Percentiles rank a stretch among this genome's conserved stretches.
Evolutionary conservation across 1,139 yeast genomes (phyloP).

Genomic region (Taphrina pruni): DNA sequence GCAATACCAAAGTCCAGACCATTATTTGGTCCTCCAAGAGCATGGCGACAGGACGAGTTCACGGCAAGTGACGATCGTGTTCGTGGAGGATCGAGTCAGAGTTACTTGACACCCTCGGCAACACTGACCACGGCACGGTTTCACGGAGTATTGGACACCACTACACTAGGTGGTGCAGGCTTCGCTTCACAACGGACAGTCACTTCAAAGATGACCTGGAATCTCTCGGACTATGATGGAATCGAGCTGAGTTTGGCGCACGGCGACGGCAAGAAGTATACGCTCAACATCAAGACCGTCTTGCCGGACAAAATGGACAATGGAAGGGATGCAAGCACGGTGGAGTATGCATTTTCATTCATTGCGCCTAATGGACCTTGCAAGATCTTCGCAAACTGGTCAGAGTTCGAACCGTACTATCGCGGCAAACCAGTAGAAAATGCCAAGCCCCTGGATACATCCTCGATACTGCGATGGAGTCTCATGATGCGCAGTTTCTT

Average conservation of each 20-base stretch:
- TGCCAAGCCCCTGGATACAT: conserved; percentile 32
- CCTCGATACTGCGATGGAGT: conserved; percentile 34
- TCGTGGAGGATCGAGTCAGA: conserved; percentile 39
- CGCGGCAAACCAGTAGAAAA: conserved; percentile 38
- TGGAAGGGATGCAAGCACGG: conserved; percentile 28
- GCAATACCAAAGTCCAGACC: conserved; percentile 11
- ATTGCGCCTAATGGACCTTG: conserved; percentile 19
- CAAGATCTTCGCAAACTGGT: conserved; percentile 22
- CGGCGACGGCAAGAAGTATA: conserved; percentile 36
- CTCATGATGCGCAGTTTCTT: conserved; percentile 42
- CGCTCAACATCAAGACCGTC: conserved; percentile 34
- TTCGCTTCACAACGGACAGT: conserved; percentile 41
- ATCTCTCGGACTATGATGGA: conserved; percentile 34
- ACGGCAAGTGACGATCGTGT: conserved; percentile 40
- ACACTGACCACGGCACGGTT: conserved; percentile 32
- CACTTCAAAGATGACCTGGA: conserved; percentile 29
- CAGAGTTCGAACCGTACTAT: conserved; percentile 37
- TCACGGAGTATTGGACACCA: conserved; percentile 41
- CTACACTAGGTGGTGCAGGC: conserved; percentile 43
- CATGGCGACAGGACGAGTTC: conserved; percentile 40
- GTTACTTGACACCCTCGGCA: conserved; percentile 15
- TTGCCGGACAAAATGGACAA: conserved; percentile 19
- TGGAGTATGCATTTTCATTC: conserved; percentile 30
- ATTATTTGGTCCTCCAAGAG: conserved; percentile 39
- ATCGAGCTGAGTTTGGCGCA: conserved; percentile 30